Conservation (phyloP, 1,284 basidiomycete genomes). For the Sanghuangporus weigelae region DNA sequence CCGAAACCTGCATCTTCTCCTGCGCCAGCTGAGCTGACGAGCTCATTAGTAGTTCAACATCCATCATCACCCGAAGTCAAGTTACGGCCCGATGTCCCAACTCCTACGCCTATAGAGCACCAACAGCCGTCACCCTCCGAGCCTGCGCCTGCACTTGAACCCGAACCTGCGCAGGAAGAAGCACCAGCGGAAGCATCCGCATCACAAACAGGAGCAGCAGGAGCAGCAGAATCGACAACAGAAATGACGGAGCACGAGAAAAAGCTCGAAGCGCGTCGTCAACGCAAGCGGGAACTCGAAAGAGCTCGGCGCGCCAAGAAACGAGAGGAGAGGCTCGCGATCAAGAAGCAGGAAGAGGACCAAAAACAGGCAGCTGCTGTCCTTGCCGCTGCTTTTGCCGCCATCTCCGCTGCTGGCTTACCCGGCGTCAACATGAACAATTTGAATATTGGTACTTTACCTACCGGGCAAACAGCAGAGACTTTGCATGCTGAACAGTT, state of each 20-base stretch:
- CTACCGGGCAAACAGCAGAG: not conserved
- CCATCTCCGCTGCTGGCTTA: not conserved
- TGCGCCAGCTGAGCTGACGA: not conserved
- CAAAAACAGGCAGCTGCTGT: not conserved
- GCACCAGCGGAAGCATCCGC: not conserved
- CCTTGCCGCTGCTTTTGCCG: not conserved
- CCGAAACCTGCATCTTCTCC: not conserved
- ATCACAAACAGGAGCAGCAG: not conserved
- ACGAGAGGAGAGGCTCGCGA: conserved; percentile 19
- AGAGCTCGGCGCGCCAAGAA: conserved; percentile 47
- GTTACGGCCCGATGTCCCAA: not conserved
- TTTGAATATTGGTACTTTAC: not conserved
- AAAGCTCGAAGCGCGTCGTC: conserved; percentile 36
- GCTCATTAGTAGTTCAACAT: not conserved
- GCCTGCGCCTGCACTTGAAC: not conserved
- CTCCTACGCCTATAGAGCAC: not conserved
- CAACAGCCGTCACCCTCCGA: not conserved
- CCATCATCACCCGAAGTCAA: not conserved
- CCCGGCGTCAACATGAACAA: not conserved
- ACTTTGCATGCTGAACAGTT: not conserved
- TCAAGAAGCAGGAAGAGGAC: conserved; percentile 1
- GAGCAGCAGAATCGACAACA: not conserved
- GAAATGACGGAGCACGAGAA: conserved; percentile 38
- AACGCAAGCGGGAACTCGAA: conserved; percentile 45
- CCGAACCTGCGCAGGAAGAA: not conserved